Evolutionary conservation across 2,329 filamentous ascomycete genomes (phyloP).

Genomic region (Trichoderma harzianum): DNA sequence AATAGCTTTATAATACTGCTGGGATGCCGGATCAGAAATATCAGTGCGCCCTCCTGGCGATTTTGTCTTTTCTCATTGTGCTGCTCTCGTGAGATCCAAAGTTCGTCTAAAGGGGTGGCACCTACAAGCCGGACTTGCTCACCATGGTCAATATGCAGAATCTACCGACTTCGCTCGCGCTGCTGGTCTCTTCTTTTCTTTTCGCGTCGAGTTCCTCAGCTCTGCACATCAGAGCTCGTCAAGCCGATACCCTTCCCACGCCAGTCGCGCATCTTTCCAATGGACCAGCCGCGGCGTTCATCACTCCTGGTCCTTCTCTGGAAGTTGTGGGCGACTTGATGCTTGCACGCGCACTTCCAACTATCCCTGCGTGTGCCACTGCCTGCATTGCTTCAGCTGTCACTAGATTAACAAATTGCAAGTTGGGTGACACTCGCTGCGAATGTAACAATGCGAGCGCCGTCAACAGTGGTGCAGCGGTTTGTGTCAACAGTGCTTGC

Average conservation of each 20-base stretch:
- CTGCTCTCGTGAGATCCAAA: background rate
- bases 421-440: conserved; percentile 1
- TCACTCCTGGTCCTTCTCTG: conserved; percentile 3
- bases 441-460: conserved; percentile 1
- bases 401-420: conserved; percentile 9
- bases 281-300: background rate
- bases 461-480: background rate
- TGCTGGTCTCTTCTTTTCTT: background rate
- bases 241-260: background rate
- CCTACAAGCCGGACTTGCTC: background rate
- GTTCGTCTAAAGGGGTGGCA: background rate
- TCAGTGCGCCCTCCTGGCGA: background rate
- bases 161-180: background rate
- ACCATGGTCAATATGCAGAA: background rate
- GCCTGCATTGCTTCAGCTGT: conserved; percentile 1
- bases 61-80: background rate
- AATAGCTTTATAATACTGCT: background rate
- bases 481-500: conserved; percentile 12
- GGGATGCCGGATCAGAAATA: background rate
- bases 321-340: background rate
- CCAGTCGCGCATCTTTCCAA: background rate
- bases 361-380: background rate
- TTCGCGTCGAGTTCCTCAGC: background rate
- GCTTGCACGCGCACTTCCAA: background rate
- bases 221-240: background rate